Percentiles rank a stretch among this genome's conserved stretches.
These are phyloP conservation scores for Iodosphaeria phyllophila DNA, from an alignment of 2,329 filamentous ascomycete species.

Conservation along the genomic window DNA sequence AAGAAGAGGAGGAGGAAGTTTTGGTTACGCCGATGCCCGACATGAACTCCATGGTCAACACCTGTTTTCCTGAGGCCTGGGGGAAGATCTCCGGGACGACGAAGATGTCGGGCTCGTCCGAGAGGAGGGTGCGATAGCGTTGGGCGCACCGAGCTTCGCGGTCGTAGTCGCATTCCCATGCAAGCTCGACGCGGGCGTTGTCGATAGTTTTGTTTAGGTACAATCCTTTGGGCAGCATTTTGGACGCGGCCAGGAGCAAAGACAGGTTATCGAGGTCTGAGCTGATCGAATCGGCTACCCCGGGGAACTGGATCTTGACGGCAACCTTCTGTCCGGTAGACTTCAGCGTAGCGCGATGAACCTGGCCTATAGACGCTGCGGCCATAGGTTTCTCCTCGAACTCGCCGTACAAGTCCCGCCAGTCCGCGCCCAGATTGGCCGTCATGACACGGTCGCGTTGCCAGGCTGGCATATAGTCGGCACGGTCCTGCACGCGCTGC, in stretches of 20 bases:
- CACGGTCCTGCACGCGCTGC: constrained; percentile 85
- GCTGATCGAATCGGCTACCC: constrained; percentile 88
- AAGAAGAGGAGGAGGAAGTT: constrained; percentile 40
- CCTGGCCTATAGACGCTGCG: constrained; percentile 91
- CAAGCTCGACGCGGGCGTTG: constrained; percentile 79
- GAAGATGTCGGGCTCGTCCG: constrained; percentile 57
- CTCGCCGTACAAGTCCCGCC: constrained; percentile 64
- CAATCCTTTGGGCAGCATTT: constrained; percentile 74
- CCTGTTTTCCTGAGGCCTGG: constrained; percentile 68
- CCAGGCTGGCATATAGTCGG: constrained; percentile 93
- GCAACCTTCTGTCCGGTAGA: constrained; percentile 62
- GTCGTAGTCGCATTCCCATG: constrained; percentile 91
- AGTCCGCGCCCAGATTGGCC: constrained; percentile 62
- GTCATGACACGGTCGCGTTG: constrained; percentile 74
- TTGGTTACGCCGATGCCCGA: constrained; percentile 73
- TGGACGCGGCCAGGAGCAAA: constrained; percentile 75
- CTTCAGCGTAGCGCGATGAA: constrained; percentile 68
- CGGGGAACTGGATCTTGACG: constrained; percentile 95
- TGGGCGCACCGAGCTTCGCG: constrained; percentile 70
- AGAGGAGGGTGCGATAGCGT: constrained; percentile 61
- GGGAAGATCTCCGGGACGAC: constrained; percentile 59
- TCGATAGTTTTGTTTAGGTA: constrained; percentile 96
- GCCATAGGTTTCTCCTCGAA: constrained; percentile 90
- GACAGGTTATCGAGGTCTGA: constrained; percentile 90
- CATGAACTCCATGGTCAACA: constrained; percentile 88